Evolutionary conservation across 1,284 basidiomycete genomes (phyloP).

Genomic region (Cystobasidiaceae sp.): DNA sequence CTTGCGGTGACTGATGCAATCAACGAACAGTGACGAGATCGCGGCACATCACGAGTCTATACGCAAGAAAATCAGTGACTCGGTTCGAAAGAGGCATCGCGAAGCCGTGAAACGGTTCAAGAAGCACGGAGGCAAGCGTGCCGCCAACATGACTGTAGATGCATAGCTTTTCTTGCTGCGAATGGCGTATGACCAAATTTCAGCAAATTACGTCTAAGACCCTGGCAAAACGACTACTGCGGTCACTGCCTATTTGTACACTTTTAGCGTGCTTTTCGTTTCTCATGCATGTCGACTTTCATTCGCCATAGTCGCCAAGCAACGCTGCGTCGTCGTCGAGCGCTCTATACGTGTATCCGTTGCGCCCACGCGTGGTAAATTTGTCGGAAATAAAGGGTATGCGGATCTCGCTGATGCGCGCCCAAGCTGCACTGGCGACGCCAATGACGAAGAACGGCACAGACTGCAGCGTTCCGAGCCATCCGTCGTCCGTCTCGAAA

Average conservation of each 20-base stretch:
- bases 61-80: constrained; percentile 10
- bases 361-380: neutral
- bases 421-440: constrained; percentile 53
- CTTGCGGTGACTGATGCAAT: too few relatives aligned
- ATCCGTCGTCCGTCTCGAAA: constrained; percentile 51
- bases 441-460: constrained; percentile 83
- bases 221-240: neutral
- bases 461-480: constrained; percentile 66
- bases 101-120: constrained; percentile 26
- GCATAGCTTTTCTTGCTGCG: neutral
- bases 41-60: constrained; percentile 16
- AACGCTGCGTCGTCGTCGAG: constrained; percentile 26
- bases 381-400: constrained; percentile 23
- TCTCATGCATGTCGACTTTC: neutral
- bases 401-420: constrained; percentile 23
- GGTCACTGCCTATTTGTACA: constrained; percentile 1
- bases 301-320: constrained; percentile 14
- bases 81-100: constrained; percentile 23
- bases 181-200: neutral
- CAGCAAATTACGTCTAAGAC: neutral
- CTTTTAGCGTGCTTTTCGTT: neutral
- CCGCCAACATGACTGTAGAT: neutral
- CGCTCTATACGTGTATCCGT: constrained; percentile 12
- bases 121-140: constrained; percentile 6
- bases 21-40: constrained; percentile 31